A percentile compares a stretch with the other conserved stretches of the same genome.
Evolutionary conservation across 192 early-diverging fungal genomes (phyloP).

Genomic region (Obelidium mucronatum): DNA sequence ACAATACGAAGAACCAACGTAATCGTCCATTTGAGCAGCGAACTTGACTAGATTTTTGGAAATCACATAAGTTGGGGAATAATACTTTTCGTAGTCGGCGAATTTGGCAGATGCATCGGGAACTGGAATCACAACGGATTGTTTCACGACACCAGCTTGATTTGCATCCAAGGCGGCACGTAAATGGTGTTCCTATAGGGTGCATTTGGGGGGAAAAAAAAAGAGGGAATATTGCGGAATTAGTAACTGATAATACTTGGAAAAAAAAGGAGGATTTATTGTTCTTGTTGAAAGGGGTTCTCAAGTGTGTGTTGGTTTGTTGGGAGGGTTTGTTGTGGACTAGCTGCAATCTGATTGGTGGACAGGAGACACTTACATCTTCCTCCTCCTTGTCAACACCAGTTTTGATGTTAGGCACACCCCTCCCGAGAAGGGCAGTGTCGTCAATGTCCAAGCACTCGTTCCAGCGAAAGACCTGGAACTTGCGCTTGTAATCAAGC

Average conservation of each 20-base stretch:
- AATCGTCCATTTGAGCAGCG: constrained; percentile 87
- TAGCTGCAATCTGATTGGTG: too few species aligned
- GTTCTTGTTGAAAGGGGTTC: background rate
- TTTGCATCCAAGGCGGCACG: constrained; percentile 87
- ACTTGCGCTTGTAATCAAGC: constrained; percentile 84
- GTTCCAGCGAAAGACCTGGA: constrained; percentile 80
- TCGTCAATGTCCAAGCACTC: constrained; percentile 89
- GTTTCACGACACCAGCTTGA: constrained; percentile 66
- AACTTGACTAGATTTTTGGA: constrained; percentile 86
- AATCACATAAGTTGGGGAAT: constrained; percentile 67
- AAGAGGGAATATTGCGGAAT: constrained; percentile 8
- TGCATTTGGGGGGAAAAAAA: background rate
- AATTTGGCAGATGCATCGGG: constrained; percentile 84
- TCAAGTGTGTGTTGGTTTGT: background rate
- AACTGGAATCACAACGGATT: constrained; percentile 83
- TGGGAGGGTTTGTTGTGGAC: too few species aligned
- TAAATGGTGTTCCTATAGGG: constrained; percentile 93
- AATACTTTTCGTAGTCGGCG: constrained; percentile 73
- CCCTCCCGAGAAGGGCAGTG: constrained; percentile 68
- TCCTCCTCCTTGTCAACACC: constrained; percentile 99
- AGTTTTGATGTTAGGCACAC: constrained; percentile 78
- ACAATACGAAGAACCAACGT: constrained; percentile 86
- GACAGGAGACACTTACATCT: constrained; percentile 62
- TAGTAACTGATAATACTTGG: too few species aligned
- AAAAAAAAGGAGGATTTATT: background rate